Base-by-base conservation (phyloP, 2,329 filamentous ascomycete species). In the Fusarium denticulatum region DNA sequence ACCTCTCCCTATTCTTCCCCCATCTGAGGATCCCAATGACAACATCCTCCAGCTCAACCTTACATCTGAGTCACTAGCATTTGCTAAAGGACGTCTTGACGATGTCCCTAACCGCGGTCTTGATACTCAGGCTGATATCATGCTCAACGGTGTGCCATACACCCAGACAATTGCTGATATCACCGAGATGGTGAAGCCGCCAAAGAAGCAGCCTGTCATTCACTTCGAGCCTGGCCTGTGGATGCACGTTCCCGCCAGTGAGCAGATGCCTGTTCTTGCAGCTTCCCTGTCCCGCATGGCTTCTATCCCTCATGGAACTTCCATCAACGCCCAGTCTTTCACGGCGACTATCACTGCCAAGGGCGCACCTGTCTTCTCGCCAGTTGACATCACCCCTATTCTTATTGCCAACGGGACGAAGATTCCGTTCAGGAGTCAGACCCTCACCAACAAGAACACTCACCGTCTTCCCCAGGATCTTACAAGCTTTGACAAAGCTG, bases 281-380 rank as follows among this genome's bases (percentile, higher is more conserved):
- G 76, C 79, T 5, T 79, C 80, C 0, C 72, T 81, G 6, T 68
- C 71, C 2, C 82, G 83, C 30, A 83, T 85, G 82, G 84, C 76
- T 7, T 82, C 82, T 6, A 85, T 84, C 32, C 84, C 83, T 2
- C 83, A 85, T 59, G 83, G 83, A 28, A 84, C 83, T 0, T 83
- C 82, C 12, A 84, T 85, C 77, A 85, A 85, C 42, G 81, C 81
- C 4, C 83, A 84, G 69, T 70, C 77, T 24, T 73, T 81, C 15
- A 66, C 64, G 13, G 76, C 78, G 5, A 62, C 66, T 4, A 52
- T 32, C 12, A 71, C 71, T 47, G 26, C 61, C 10, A 64, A 66
- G 12, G 77, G 74, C 9, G 60, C 68, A 6, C 79, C 78, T 11
- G 32, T 18, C 1, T 73, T 81, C 7, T 53, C 65, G 0, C 6